Base-by-base conservation (phyloP, 2,329 filamentous ascomycete genomes). In the Ciborinia camelliae region DNA sequence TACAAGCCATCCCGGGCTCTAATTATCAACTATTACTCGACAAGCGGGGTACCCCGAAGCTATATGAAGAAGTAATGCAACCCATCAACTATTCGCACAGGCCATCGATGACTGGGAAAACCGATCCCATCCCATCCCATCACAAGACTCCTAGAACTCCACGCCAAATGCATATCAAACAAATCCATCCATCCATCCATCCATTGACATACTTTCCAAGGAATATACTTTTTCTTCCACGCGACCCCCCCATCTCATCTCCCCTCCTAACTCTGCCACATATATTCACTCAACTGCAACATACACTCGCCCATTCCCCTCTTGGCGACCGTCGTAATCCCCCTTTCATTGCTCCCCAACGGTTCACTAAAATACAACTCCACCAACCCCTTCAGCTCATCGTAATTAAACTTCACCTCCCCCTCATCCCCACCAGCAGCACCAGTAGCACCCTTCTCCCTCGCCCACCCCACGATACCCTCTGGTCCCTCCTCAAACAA, bases 301-400 rank as follows among this genome's bases (percentile, higher is more conserved):
- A 90, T 75, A 79, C 89, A 87, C 71, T 91, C 89, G 64, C 85
- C 87, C 82, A 92, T 82, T 73, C 84, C 82, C 73, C 89, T 81
- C 80, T 85, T 87, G 3, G 89, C 90, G 66, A 85, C 84, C 28
- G 86, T 81, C 52, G 82, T 84, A 64, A 90, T 84, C 39, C 90
- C 88, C 69, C 90, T 79, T 77, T 90, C 85, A 58, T 86, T 83
- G 70, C 88, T 87, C 8, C 82, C 82, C 68, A 90, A 74, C 72
- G 83, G 83, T 76, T 90, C 87, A 71, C 86, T 89, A 72, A 86
- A 90, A 75, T 82, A 89, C 62, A 90, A 77, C 78, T 90, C 86
- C 57, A 90, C 75, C 67, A 90, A 76, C 57, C 81, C 81, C 77
- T 87, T 88, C 68, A 90, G 79, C 77, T 90, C 87, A 67, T 89